Evolutionary conservation across 345 rosid species (phyloP).

Genomic region (Eucalyptus dawsonii): DNA sequence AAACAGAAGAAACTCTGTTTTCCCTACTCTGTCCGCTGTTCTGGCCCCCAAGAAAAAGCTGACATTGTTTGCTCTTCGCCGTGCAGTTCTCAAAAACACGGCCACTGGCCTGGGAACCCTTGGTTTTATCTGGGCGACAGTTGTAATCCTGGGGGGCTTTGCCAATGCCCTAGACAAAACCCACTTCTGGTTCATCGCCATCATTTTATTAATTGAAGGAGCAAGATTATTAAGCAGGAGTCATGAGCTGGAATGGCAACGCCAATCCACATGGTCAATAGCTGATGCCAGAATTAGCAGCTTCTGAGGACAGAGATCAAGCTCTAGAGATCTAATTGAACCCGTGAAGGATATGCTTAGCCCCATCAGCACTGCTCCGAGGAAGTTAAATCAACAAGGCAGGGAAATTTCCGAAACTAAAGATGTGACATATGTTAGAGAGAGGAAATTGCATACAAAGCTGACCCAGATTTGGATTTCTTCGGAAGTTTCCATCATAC

Average conservation of each 20-base stretch:
- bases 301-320: slow-evolving; percentile 38
- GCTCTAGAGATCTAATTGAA: slow-evolving; percentile 14
- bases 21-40: neutral
- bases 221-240: slow-evolving; percentile 62
- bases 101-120: slow-evolving; percentile 71
- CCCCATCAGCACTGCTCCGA: neutral
- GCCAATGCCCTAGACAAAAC: slow-evolving; percentile 57
- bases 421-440: neutral
- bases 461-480: slow-evolving; percentile 36
- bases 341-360: slow-evolving; percentile 1
- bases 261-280: slow-evolving; percentile 67
- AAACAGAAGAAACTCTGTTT: neutral
- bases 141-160: slow-evolving; percentile 71
- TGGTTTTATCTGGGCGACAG: slow-evolving; percentile 83
- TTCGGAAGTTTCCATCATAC: slow-evolving; percentile 62
- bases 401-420: neutral
- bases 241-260: slow-evolving; percentile 87
- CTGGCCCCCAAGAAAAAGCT: slow-evolving; percentile 61
- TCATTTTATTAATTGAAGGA: slow-evolving; percentile 63
- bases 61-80: slow-evolving; percentile 65
- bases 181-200: slow-evolving; percentile 66
- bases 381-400: neutral
- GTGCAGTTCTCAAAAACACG: slow-evolving; percentile 52
- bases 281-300: slow-evolving; percentile 52
- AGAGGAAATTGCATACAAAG: slow-evolving; percentile 1